A percentile compares a stretch with the other conserved stretches of the same genome.
phyloP scores from a whole-genome alignment of 768 basidiomycete species.

The Serendipita indica region DNA sequence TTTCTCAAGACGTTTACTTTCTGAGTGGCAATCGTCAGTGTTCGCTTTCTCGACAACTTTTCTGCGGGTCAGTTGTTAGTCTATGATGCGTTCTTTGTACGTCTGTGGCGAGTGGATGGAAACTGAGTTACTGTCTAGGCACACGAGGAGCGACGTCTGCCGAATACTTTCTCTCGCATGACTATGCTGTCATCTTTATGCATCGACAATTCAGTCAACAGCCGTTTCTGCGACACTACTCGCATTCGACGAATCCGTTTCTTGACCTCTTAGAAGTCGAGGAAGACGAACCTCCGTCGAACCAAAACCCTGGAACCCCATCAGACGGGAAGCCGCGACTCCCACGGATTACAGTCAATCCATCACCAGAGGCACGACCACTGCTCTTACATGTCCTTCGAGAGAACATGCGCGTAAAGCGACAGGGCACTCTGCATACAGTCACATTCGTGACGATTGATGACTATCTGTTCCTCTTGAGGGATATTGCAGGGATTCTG shows the following conservation, averaged over 20 bases:
- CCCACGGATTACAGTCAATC: conserved; percentile 10
- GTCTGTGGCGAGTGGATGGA: not conserved
- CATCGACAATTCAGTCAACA: conserved; percentile 95
- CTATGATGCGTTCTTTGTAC: not conserved
- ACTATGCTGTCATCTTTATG: conserved; percentile 98
- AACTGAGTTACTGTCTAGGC: conserved; percentile 34
- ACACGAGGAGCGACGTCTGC: conserved; percentile 96
- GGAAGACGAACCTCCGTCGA: conserved; percentile 18
- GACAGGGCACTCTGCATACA: conserved; percentile 59
- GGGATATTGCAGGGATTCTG: conserved; percentile 41
- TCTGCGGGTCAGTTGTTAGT: conserved; percentile 58
- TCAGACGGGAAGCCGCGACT: not conserved
- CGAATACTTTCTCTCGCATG: conserved; percentile 88
- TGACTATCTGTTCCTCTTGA: conserved; percentile 87
- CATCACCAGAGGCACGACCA: conserved; percentile 16
- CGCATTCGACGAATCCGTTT: conserved; percentile 95
- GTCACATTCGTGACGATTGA: conserved; percentile 88
- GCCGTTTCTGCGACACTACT: conserved; percentile 95
- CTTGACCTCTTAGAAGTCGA: conserved; percentile 79
- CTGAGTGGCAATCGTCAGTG: conserved; percentile 39
- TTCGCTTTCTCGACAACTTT: conserved; percentile 97
- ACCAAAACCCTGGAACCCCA: not conserved
- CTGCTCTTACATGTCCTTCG: conserved; percentile 53
- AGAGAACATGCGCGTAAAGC: conserved; percentile 68
- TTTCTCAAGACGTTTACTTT: conserved; percentile 17